These are phyloP conservation scores for Irpex sp. DNA, from an alignment of 1,284 basidiomycete species.

Conservation along the genomic window DNA sequence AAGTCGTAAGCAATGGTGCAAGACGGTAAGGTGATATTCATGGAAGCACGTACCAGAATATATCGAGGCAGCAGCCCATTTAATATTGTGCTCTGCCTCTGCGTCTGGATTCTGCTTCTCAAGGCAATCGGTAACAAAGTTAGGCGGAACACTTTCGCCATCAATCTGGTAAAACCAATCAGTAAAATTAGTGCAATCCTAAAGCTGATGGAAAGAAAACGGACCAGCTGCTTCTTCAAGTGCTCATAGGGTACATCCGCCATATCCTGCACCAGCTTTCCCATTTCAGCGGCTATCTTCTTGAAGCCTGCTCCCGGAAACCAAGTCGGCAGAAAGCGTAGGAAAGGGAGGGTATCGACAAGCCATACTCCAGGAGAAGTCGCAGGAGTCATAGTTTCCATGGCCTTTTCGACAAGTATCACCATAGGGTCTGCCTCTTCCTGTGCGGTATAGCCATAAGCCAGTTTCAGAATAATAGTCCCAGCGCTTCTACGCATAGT, in stretches of 20 bases:
- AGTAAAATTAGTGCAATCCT: background rate
- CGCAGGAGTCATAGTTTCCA: background rate
- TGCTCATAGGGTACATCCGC: background rate
- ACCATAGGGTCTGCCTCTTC: slow-evolving; percentile 4
- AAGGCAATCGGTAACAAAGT: background rate
- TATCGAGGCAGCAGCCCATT: slow-evolving; percentile 1
- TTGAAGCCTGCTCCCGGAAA: slow-evolving; percentile 18
- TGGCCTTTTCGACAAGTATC: background rate
- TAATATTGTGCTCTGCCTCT: slow-evolving; percentile 3
- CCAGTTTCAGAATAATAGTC: slow-evolving; percentile 4
- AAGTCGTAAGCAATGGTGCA: background rate
- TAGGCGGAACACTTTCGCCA: background rate
- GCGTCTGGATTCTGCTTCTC: background rate
- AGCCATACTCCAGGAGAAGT: slow-evolving; percentile 7
- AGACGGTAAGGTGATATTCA: background rate
- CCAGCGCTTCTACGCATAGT: slow-evolving; percentile 19
- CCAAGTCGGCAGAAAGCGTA: slow-evolving; percentile 17
- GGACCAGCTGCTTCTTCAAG: background rate
- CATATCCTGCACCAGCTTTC: background rate
- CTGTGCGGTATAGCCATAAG: slow-evolving; percentile 3
- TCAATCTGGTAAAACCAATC: background rate
- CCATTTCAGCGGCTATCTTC: slow-evolving; percentile 7
- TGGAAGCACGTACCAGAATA: background rate
- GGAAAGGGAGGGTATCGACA: slow-evolving; percentile 4
- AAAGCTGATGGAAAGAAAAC: background rate